phyloP scores from a whole-genome alignment of 768 basidiomycete species.

The Suillus decipiens region DNA sequence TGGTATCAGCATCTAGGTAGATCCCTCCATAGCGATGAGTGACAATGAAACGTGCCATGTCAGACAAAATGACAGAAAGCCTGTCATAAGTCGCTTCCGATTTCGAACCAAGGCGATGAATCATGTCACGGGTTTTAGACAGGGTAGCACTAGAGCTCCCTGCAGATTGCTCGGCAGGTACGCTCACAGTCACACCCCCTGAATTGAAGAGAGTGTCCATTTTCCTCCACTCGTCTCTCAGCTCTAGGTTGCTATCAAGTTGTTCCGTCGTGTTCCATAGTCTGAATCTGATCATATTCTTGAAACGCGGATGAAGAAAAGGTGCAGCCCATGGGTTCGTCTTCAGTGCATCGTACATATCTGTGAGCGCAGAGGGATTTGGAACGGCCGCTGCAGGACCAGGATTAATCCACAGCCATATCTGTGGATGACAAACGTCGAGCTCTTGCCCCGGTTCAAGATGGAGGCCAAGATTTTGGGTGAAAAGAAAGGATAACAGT shows the following conservation, averaged over 20 bases:
- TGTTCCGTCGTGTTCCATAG: constrained; percentile 98
- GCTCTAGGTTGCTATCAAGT: constrained; percentile 82
- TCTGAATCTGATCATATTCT: constrained; percentile 87
- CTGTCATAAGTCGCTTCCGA: constrained; percentile 69
- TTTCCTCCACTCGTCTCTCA: constrained; percentile 84
- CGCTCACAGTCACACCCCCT: constrained; percentile 73
- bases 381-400: constrained; percentile 86
- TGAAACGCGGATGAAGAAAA: constrained; percentile 87
- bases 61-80: constrained; percentile 88
- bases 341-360: constrained; percentile 82
- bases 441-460: constrained; percentile 39
- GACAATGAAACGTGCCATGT: constrained; percentile 95
- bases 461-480: constrained; percentile 87
- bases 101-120: constrained; percentile 56
- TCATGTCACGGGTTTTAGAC: constrained; percentile 6
- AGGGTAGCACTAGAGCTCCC: constrained; percentile 25
- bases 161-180: constrained; percentile 35
- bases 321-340: constrained; percentile 89
- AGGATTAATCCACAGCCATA: constrained; percentile 97
- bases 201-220: constrained; percentile 85
- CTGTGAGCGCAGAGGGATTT: constrained; percentile 71
- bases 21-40: constrained; percentile 94
- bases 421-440: constrained; percentile 77
- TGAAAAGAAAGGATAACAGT: constrained; percentile 87
- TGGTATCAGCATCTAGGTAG: constrained; percentile 92